These are phyloP conservation scores for Leptomonas seymouri DNA, from an alignment of 208 protist species.

Conservation along the genomic window DNA sequence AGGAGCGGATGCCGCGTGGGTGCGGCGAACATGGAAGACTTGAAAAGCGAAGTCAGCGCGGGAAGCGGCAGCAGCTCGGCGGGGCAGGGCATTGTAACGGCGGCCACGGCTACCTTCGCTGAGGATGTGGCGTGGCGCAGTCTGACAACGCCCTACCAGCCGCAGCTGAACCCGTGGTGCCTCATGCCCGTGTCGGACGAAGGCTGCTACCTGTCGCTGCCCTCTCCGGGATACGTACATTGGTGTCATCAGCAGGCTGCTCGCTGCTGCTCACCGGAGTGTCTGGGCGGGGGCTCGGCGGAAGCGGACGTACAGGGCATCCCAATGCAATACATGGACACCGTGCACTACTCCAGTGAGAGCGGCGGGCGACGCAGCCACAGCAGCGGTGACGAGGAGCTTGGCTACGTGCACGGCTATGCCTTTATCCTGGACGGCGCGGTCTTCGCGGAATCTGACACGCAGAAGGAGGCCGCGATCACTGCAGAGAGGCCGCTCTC, in stretches of 20 bases:
- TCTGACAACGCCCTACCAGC: conserved; percentile 4
- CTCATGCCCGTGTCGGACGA: conserved; percentile 49
- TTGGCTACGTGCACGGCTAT: conserved; percentile 62
- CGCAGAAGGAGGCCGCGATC: neutral
- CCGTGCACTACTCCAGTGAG: conserved; percentile 27
- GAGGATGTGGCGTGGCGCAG: conserved; percentile 31
- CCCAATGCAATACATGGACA: conserved; percentile 40
- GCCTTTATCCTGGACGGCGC: conserved; percentile 36
- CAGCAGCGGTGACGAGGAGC: conserved; percentile 1
- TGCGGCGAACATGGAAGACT: conserved; percentile 2
- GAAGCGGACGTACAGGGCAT: conserved; percentile 15
- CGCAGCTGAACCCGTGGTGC: conserved; percentile 36
- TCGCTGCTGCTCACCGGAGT: conserved; percentile 18
- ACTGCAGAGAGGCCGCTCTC: neutral
- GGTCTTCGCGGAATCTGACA: conserved; percentile 15
- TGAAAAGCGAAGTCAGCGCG: neutral
- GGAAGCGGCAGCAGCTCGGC: conserved; percentile 5
- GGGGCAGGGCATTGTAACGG: conserved; percentile 24
- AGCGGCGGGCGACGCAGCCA: neutral
- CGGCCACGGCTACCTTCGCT: conserved; percentile 24
- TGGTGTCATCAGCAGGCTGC: conserved; percentile 32
- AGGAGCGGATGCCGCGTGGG: neutral
- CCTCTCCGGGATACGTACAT: conserved; percentile 39
- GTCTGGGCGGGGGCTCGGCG: neutral
- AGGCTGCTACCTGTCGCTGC: conserved; percentile 71